phyloP scores from a whole-genome alignment of 176 grass and related monocot species.

The Rhynchospora tenuis region DNA sequence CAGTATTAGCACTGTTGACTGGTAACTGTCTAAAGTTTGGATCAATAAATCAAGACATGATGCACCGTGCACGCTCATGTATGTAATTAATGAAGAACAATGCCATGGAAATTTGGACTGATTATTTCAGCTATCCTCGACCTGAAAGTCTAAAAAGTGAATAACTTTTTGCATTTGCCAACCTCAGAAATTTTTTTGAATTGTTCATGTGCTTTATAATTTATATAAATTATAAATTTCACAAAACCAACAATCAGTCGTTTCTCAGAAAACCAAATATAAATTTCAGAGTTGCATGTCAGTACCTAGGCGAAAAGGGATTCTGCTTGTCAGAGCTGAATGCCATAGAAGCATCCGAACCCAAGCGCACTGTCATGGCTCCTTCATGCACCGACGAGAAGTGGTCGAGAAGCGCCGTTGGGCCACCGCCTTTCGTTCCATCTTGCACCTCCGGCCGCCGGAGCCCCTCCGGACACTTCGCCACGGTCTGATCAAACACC shows the following conservation, averaged over 20 bases:
- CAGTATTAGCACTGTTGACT: too few relatives aligned
- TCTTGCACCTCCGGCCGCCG: constrained; percentile 22
- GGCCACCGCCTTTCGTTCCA: constrained; percentile 11
- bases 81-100: neutral
- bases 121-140: neutral
- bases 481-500: constrained; percentile 54
- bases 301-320: constrained; percentile 63
- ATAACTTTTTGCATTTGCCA: too few relatives aligned
- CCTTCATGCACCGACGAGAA: constrained; percentile 40
- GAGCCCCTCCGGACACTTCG: constrained; percentile 61
- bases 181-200: too few relatives aligned
- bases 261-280: neutral
- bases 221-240: too few relatives aligned
- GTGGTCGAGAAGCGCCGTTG: constrained; percentile 14
- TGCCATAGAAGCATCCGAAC: constrained; percentile 11
- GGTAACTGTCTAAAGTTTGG: neutral
- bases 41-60: neutral
- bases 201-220: too few relatives aligned
- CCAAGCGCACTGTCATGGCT: constrained; percentile 48
- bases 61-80: neutral
- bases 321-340: constrained; percentile 55
- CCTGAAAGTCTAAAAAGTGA: too few relatives aligned
- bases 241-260: too few relatives aligned
- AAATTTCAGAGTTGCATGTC: neutral
- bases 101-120: neutral